phyloP scores from a whole-genome alignment of 805 yeast genomes.

The Teunomyces tritomae region DNA sequence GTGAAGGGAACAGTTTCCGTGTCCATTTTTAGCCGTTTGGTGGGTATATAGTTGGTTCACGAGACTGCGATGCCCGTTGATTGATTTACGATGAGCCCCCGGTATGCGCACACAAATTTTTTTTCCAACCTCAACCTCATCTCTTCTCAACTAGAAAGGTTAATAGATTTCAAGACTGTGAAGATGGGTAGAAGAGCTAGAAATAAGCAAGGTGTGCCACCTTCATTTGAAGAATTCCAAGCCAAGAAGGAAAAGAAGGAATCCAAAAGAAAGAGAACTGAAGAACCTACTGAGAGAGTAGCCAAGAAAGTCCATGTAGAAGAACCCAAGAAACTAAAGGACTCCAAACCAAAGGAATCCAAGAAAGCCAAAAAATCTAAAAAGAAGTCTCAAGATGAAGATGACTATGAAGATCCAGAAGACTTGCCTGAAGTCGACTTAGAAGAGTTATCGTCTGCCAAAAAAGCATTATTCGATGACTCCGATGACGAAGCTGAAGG shows the following conservation, averaged over 20 bases:
- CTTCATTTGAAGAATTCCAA: conserved; percentile 79
- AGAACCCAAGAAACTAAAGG: conserved; percentile 15
- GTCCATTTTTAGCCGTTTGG: conserved; percentile 1
- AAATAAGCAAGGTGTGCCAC: conserved; percentile 92
- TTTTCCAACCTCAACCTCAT: conserved; percentile 5
- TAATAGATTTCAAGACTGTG: background rate
- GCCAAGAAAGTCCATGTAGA: conserved; percentile 13
- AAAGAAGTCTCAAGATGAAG: conserved; percentile 32
- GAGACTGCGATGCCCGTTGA: conserved; percentile 1
- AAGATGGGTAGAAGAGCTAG: conserved; percentile 90
- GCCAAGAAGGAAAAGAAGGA: conserved; percentile 24
- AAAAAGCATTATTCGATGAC: conserved; percentile 74
- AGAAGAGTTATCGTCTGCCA: conserved; percentile 66
- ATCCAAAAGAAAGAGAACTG: conserved; percentile 12
- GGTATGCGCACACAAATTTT: conserved; percentile 1
- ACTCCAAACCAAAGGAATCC: conserved; percentile 17
- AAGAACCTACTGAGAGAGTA: conserved; percentile 16
- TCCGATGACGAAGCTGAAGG: conserved; percentile 62
- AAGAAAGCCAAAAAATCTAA: conserved; percentile 19
- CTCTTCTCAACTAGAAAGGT: background rate
- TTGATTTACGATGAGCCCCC: conserved; percentile 1
- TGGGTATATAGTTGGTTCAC: background rate
- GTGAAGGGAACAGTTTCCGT: conserved; percentile 2
- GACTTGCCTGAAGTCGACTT: conserved; percentile 64
- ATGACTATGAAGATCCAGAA: conserved; percentile 28